Percentiles rank a stretch among this genome's conserved stretches.
phyloP scores from a whole-genome alignment of 1,139 yeast species.

The Suhomyces yuchorum region DNA sequence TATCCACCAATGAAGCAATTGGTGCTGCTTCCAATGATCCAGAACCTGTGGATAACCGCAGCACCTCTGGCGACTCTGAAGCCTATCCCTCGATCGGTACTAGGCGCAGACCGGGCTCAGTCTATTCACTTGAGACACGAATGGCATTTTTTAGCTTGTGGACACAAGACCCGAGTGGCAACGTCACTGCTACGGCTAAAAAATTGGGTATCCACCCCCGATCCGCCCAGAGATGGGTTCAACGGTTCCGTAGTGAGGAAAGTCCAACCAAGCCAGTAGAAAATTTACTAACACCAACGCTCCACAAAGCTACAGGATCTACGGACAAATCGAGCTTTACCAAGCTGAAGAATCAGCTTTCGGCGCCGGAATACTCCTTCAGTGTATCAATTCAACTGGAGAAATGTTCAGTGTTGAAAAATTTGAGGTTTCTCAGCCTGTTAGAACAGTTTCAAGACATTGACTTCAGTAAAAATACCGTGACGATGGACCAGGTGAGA shows the following conservation, averaged over 20 bases:
- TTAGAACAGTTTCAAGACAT: neutral
- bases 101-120: neutral
- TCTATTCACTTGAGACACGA: neutral
- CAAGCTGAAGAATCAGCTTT: neutral
- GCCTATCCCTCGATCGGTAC: neutral
- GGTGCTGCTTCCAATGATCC: neutral
- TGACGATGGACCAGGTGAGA: neutral
- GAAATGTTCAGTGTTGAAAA: neutral
- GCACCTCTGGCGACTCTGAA: neutral
- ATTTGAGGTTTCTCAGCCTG: neutral
- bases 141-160: neutral
- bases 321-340: neutral
- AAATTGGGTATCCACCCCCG: neutral
- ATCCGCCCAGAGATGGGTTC: neutral
- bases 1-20: neutral
- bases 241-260: neutral
- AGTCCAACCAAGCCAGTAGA: neutral
- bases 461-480: neutral
- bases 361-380: neutral
- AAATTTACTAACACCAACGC: too few relatives aligned
- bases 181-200: neutral
- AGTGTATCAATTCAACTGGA: neutral
- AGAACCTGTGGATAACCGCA: neutral
- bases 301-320: too few relatives aligned
- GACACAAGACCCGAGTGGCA: neutral